Percentiles rank a stretch among this genome's conserved stretches.
phyloP scores from a whole-genome alignment of 495 filamentous ascomycete species.

The Trichoderma gamsii region DNA sequence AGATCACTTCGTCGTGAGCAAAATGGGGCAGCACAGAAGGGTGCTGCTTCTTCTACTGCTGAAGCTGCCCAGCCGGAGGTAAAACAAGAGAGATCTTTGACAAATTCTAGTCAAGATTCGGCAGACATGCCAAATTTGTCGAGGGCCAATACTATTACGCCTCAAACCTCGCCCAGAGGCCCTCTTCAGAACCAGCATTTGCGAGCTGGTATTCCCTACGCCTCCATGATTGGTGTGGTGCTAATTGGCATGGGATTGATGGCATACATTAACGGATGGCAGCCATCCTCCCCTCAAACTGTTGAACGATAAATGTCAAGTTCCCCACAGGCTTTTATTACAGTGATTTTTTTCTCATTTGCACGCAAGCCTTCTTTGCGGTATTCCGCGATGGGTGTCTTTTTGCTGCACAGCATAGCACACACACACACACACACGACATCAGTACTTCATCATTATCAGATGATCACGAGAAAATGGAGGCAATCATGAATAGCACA shows the following conservation, averaged over 20 bases:
- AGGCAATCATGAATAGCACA: constrained; percentile 22
- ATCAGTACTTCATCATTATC: constrained; percentile 16
- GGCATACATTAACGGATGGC: constrained; percentile 90
- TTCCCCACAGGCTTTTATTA: not conserved
- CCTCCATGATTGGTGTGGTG: constrained; percentile 83
- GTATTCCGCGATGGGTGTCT: not conserved
- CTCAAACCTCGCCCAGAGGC: constrained; percentile 15
- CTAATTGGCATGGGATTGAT: constrained; percentile 85
- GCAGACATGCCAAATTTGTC: constrained; percentile 31
- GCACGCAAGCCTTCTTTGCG: constrained; percentile 15
- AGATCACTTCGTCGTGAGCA: constrained; percentile 20
- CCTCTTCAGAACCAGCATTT: not conserved
- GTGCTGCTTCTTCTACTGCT: not conserved
- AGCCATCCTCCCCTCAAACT: constrained; percentile 36
- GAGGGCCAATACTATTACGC: constrained; percentile 38
- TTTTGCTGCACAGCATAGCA: constrained; percentile 9
- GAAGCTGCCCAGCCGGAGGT: constrained; percentile 16
- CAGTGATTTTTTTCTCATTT: constrained; percentile 20
- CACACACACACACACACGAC: not conserved
- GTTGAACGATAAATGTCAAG: constrained; percentile 24
- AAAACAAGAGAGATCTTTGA: constrained; percentile 15
- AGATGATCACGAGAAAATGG: constrained; percentile 22
- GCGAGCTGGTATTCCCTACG: constrained; percentile 66
- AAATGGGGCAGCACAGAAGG: not conserved
- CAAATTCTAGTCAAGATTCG: constrained; percentile 19